Conservation (phyloP, 805 yeast genomes). For the Teunomyces pallodes region DNA sequence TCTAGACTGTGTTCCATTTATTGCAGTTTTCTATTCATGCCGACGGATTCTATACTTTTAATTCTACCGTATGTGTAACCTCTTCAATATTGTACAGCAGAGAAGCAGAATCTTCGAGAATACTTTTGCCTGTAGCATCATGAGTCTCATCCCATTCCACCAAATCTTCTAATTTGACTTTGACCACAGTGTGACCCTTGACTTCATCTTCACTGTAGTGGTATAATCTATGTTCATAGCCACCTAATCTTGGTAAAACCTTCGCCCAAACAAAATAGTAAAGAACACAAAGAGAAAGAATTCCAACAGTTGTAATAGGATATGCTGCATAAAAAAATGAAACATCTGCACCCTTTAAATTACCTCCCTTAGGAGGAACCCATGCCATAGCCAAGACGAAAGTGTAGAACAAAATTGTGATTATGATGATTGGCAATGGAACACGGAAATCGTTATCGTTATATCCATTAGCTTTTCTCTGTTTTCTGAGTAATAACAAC, state of each 20-base stretch:
- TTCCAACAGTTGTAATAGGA: constrained; percentile 37
- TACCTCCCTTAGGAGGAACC: constrained; percentile 40
- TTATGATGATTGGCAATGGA: constrained; percentile 30
- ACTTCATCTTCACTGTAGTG: constrained; percentile 33
- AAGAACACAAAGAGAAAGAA: constrained; percentile 27
- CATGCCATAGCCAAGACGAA: constrained; percentile 42
- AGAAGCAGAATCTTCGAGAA: not conserved
- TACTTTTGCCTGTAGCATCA: constrained; percentile 13
- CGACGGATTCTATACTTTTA: not conserved
- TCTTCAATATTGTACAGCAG: not conserved
- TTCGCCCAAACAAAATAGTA: constrained; percentile 38
- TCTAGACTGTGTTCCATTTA: too few species aligned
- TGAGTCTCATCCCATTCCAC: constrained; percentile 32
- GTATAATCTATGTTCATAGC: constrained; percentile 30
- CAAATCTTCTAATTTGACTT: constrained; percentile 28
- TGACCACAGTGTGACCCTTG: constrained; percentile 37
- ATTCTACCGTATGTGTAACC: not conserved
- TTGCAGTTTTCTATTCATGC: too few species aligned
- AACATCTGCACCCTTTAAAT: constrained; percentile 40
- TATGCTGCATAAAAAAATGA: constrained; percentile 43
- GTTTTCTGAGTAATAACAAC: constrained; percentile 23
- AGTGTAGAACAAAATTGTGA: constrained; percentile 31
- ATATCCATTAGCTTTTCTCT: constrained; percentile 29
- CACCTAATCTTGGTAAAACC: constrained; percentile 31
- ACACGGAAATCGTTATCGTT: constrained; percentile 30